Evolutionary conservation across 345 rosid genomes (phyloP), one percentile per base, ranked within the genome.

Genomic region (Bruguiera parviflora): DNA sequence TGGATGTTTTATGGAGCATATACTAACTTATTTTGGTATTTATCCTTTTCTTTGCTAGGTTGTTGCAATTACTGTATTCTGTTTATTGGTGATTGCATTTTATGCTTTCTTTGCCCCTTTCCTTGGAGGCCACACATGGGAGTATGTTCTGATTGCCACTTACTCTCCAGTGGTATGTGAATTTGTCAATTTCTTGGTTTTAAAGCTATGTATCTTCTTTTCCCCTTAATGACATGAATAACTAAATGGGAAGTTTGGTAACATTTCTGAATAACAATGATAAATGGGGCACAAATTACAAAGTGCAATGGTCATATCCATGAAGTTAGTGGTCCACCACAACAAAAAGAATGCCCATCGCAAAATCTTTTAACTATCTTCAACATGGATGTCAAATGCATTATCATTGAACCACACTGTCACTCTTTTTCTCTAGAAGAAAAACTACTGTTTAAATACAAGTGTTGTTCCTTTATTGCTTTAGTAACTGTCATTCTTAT

Each of bases 21-120:
- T 71, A 16, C 61, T 56, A 51, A 33, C 8, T 49, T 65, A 52
- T 71, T 49, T 37, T 51, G 56, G 24, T 28, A 6, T 21, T 64
- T 66, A 21, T 75, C 65, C 61, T 75, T 71, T 46, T 69, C 58
- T 76, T 64, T 73, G 58, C 71, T 59, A 94, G 99, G 99, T 95
- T 74, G 85, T 95, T 84, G 99, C 99, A 61, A 90, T 92, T 68
- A 92, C 99, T 19, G 99, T 95, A 52, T 95, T 89, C 82, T 92
- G 96, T 85, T 86, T 92, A 75, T 68, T 95, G 74, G 87, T 79
- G 69, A 92, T 95, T 58, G 99, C 99, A 5, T 95, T 86, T 73
- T 95, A 92, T 83, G 93, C 99, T 21, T 95, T 95, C 71, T 88
- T 92, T 21, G 96, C 96, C 32, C 99, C 99, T 69, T 95, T 95